These are phyloP conservation scores for Cercospora sp. DNA, from an alignment of 2,329 filamentous ascomycete genomes.

Conservation along the genomic window DNA sequence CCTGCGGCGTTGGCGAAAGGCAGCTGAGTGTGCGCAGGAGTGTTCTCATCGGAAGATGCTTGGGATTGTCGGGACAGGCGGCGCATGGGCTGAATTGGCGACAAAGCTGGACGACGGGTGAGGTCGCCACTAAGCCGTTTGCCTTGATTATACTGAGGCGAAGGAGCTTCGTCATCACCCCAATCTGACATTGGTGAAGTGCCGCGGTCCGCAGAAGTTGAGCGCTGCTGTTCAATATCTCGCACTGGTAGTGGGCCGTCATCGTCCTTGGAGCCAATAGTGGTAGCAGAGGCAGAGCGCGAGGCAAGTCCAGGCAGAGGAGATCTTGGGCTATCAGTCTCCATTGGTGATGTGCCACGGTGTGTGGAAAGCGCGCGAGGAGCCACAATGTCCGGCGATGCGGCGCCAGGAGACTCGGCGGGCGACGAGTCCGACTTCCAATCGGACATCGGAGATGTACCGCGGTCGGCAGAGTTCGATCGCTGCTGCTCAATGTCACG, in stretches of 20 bases:
- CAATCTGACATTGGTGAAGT: constrained; percentile 18
- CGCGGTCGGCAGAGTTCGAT: constrained; percentile 8
- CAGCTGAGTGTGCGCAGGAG: constrained; percentile 7
- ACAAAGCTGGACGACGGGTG: constrained; percentile 10
- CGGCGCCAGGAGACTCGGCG: neutral
- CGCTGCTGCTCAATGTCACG: constrained; percentile 15
- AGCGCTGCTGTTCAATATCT: constrained; percentile 9
- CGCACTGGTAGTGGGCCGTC: constrained; percentile 5
- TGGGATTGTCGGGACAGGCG: constrained; percentile 11
- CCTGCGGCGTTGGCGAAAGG: constrained; percentile 10
- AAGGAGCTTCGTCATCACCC: constrained; percentile 11
- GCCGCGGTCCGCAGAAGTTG: constrained; percentile 15
- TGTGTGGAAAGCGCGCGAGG: neutral
- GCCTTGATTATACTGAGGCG: constrained; percentile 5
- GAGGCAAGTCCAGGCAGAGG: constrained; percentile 12
- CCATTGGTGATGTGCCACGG: constrained; percentile 11
- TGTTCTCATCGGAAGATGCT: constrained; percentile 4
- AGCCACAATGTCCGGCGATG: constrained; percentile 11
- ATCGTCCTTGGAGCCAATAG: neutral
- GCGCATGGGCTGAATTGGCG: constrained; percentile 18
- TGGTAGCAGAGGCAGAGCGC: constrained; percentile 12
- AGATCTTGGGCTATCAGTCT: constrained; percentile 4
- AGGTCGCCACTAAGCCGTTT: constrained; percentile 2
- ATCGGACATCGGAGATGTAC: constrained; percentile 13
- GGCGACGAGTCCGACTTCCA: constrained; percentile 11